A percentile compares a stretch with the other conserved stretches of the same genome.
Evolutionary conservation across 2,329 filamentous ascomycete genomes (phyloP).

Genomic region (Clarireedia hainanense): DNA sequence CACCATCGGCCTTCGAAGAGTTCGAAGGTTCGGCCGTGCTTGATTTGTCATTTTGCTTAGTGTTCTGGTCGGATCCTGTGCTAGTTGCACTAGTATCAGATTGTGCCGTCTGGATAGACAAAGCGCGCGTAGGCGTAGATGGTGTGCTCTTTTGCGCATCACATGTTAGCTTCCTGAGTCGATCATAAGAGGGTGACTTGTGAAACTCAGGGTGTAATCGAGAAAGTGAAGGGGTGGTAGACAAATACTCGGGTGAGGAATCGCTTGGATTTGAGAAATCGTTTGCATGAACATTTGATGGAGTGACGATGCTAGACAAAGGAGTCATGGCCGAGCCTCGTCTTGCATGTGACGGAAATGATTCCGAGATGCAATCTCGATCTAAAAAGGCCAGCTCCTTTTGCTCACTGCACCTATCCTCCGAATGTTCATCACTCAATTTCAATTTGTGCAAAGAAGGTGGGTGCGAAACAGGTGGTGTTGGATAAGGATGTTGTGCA

Average conservation of each 20-base stretch:
- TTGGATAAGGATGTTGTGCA: conserved; percentile 42
- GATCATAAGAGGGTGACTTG: conserved; percentile 56
- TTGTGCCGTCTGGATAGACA: conserved; percentile 49
- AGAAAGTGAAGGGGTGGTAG: conserved; percentile 41
- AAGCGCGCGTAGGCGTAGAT: conserved; percentile 79
- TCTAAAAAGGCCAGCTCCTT: conserved; percentile 29
- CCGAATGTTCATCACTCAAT: conserved; percentile 33
- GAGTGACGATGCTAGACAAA: conserved; percentile 56
- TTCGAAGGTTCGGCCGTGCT: conserved; percentile 26
- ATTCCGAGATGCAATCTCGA: conserved; percentile 39
- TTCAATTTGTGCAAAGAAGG: conserved; percentile 38
- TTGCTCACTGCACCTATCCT: conserved; percentile 31
- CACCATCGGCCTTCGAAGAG: conserved; percentile 24
- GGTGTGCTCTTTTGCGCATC: conserved; percentile 82
- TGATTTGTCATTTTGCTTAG: conserved; percentile 29
- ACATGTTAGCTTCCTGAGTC: conserved; percentile 84
- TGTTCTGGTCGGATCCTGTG: conserved; percentile 26
- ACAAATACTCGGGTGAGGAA: conserved; percentile 39
- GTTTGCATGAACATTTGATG: conserved; percentile 54
- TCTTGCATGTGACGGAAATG: conserved; percentile 35
- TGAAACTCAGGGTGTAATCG: conserved; percentile 36
- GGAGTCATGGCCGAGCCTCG: conserved; percentile 45
- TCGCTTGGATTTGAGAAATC: conserved; percentile 63
- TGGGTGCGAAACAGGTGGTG: conserved; percentile 46
- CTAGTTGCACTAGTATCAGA: conserved; percentile 36